phyloP scores from a whole-genome alignment of 495 filamentous ascomycete species.

The Friedmanniomyces simplex region DNA sequence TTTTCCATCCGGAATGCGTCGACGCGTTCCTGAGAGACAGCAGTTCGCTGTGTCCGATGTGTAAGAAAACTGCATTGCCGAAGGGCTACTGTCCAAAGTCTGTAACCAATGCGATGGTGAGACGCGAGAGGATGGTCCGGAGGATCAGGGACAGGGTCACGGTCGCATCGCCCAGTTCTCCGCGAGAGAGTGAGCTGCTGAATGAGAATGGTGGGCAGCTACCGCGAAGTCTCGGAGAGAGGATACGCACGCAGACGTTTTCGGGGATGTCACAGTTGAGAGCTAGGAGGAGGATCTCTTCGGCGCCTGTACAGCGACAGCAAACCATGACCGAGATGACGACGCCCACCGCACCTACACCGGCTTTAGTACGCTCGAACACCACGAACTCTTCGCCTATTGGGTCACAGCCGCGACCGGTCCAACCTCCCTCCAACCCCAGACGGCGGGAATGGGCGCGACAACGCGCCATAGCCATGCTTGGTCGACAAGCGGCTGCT shows the following conservation, averaged over 20 bases:
- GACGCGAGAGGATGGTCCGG: conserved; percentile 47
- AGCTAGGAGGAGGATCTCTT: neutral
- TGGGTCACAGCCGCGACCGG: neutral
- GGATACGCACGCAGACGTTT: neutral
- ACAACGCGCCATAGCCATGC: conserved; percentile 26
- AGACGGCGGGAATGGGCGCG: conserved; percentile 30
- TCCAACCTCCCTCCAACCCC: conserved; percentile 4
- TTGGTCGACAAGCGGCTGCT: conserved; percentile 8
- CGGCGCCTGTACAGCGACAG: neutral
- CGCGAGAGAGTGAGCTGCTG: neutral
- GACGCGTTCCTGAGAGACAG: conserved; percentile 61
- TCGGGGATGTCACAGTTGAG: neutral
- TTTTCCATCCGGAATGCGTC: conserved; percentile 85
- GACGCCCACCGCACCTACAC: neutral
- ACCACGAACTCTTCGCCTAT: too few species aligned
- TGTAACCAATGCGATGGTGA: conserved; percentile 77
- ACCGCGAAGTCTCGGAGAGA: neutral
- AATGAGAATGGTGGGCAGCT: neutral
- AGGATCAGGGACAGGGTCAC: conserved; percentile 16
- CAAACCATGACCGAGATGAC: neutral
- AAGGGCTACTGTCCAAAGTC: conserved; percentile 50
- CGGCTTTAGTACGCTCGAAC: neutral
- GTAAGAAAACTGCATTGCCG: conserved; percentile 66
- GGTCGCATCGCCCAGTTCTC: neutral
- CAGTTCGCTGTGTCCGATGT: conserved; percentile 77